Conservation (phyloP, 192 early-diverging fungal species). For the Lobosporangium transversale region DNA sequence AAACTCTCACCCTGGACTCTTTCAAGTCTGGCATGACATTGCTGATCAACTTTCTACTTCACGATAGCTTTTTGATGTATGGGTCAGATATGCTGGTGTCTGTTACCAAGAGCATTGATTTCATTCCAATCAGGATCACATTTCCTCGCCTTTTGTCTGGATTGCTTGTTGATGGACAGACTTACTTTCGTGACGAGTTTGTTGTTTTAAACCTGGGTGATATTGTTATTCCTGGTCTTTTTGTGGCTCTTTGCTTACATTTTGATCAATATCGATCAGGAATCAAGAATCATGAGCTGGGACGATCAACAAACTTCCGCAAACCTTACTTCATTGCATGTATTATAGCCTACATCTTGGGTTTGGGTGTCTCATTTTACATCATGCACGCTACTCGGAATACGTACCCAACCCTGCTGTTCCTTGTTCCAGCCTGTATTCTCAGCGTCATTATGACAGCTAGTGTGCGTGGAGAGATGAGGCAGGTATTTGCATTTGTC, state of each 20-base stretch:
- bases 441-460: slow-evolving; percentile 80
- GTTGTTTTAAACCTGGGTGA: slow-evolving; percentile 94
- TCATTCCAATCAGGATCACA: slow-evolving; percentile 88
- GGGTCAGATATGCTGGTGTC: slow-evolving; percentile 92
- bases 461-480: slow-evolving; percentile 68
- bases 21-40: slow-evolving; percentile 93
- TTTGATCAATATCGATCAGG: slow-evolving; percentile 86
- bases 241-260: slow-evolving; percentile 87
- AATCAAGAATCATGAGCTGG: slow-evolving; percentile 58
- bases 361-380: slow-evolving; percentile 82
- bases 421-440: slow-evolving; percentile 93
- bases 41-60: slow-evolving; percentile 85
- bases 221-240: slow-evolving; percentile 95
- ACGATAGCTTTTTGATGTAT: slow-evolving; percentile 97
- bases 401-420: slow-evolving; percentile 91
- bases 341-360: slow-evolving; percentile 79
- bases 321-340: slow-evolving; percentile 89
- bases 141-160: slow-evolving; percentile 78
- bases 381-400: slow-evolving; percentile 76
- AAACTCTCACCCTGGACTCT: slow-evolving; percentile 88
- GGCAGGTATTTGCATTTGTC: slow-evolving; percentile 66
- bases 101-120: slow-evolving; percentile 90
- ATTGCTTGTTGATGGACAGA: slow-evolving; percentile 57
- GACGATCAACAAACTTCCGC: slow-evolving; percentile 69
- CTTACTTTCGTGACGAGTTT: slow-evolving; percentile 68